These are phyloP conservation scores for Macrolepiota fuliginosa DNA, from an alignment of 768 basidiomycete species.

Conservation along the genomic window DNA sequence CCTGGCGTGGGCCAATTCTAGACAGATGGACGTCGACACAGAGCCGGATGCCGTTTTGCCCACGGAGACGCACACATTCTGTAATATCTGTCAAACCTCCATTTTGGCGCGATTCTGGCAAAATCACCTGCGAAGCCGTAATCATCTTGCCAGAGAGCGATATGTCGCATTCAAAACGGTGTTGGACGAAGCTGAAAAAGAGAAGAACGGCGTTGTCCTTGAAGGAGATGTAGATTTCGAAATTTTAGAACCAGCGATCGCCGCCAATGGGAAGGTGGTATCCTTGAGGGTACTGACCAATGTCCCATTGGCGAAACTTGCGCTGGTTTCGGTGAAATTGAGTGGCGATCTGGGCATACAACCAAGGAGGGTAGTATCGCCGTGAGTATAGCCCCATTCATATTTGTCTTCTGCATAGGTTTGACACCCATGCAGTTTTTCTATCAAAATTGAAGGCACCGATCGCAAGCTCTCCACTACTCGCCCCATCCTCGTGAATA, in stretches of 20 bases:
- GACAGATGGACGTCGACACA: background rate
- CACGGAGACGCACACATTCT: constrained; percentile 19
- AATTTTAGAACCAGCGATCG: constrained; percentile 39
- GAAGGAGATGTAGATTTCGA: constrained; percentile 48
- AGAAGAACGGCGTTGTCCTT: constrained; percentile 50
- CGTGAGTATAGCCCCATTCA: background rate
- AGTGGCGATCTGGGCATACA: constrained; percentile 3
- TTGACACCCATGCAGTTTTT: constrained; percentile 21
- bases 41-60: constrained; percentile 21
- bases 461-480: constrained; percentile 21
- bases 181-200: constrained; percentile 50
- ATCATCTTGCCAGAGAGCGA: constrained; percentile 35
- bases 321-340: constrained; percentile 16
- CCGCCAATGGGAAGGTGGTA: constrained; percentile 20
- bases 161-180: constrained; percentile 39
- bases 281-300: constrained; percentile 25
- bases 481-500: constrained; percentile 23
- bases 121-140: constrained; percentile 24
- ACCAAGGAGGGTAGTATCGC: constrained; percentile 10
- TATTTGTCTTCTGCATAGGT: background rate
- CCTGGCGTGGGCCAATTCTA: background rate
- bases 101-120: constrained; percentile 28
- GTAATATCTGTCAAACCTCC: constrained; percentile 26
- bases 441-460: constrained; percentile 17
- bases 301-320: constrained; percentile 26